Evolutionary conservation across 2,329 filamentous ascomycete species (phyloP).

Genomic region (Colletotrichum sp.): DNA sequence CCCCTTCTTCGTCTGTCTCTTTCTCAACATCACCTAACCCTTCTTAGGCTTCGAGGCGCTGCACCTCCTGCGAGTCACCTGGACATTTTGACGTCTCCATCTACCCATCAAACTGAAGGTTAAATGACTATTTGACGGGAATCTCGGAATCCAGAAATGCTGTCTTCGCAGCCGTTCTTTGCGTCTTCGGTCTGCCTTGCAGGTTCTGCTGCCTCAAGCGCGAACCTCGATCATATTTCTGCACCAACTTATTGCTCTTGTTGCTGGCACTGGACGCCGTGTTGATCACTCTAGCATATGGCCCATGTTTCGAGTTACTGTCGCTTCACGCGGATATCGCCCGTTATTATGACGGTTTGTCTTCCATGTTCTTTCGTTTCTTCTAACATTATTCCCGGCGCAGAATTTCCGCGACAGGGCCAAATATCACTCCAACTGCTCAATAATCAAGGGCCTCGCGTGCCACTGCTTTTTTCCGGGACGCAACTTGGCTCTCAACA

Average conservation of each 20-base stretch:
- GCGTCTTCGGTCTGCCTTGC: background rate
- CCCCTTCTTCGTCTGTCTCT: background rate
- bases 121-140: background rate
- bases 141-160: background rate
- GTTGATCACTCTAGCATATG: background rate
- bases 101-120: background rate
- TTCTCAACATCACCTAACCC: slow-evolving; percentile 6
- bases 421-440: background rate
- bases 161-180: background rate
- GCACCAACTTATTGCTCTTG: no score
- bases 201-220: no score
- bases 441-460: background rate
- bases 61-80: background rate
- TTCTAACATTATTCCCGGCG: background rate
- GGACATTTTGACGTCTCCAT: background rate
- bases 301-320: background rate
- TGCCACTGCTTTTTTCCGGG: background rate
- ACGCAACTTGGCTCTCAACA: background rate
- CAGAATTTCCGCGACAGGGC: background rate
- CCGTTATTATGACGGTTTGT: background rate
- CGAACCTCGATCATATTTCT: no score
- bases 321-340: background rate
- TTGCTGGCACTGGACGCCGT: background rate
- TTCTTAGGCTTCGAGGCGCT: background rate
- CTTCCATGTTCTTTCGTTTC: background rate